Evolutionary conservation across 169 alveolate genomes (phyloP), one percentile per base, ranked within the genome.

Genomic region (Fabrea salina): DNA sequence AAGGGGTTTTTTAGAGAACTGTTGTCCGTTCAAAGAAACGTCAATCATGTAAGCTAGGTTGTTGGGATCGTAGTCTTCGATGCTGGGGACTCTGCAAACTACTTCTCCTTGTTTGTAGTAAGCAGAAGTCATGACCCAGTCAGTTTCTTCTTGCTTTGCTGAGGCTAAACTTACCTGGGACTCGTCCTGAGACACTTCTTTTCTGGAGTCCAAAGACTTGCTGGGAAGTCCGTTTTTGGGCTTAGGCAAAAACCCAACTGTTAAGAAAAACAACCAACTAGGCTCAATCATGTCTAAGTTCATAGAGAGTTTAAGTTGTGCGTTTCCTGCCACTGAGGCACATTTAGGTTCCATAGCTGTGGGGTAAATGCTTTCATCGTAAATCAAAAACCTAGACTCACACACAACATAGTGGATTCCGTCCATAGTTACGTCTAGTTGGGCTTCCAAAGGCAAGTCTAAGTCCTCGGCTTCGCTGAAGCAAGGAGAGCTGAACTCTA

Each of bases 281-380:
- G 91, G 90, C 13, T 91, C 87, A 22, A 83, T 85, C 58, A 83
- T 84, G 79, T 89, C 95, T 50, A 93, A 83, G 75, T 89, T 82
- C 27, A 90, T 87, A 33, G 77, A 64, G 16, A 93, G 64, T 61
- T 89, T 87, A 13, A 93, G 61, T n/a, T 86, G 83, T 25, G 95
- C 85, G 25, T 92, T 93, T 39, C 97, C 97, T 41, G 80, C 44
- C 19, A 93, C 92, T 19, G 93, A 84, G 16, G 95, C 97, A 80
- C 95, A 91, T 82, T 93, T 93, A 25, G 97, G 97, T 51, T 89
- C 86, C 1, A 93, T 75, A n/a, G 94, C 81, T 35, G 87, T 64
- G 6, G 92, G 84, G 56, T 75, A 66, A 5, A 79, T 51, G 27
- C 74, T 71, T 1, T 80, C 37, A 27, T 86, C 59, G 56, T 84